Conservation (phyloP, 768 basidiomycete genomes). For the Lactarius vividus region DNA sequence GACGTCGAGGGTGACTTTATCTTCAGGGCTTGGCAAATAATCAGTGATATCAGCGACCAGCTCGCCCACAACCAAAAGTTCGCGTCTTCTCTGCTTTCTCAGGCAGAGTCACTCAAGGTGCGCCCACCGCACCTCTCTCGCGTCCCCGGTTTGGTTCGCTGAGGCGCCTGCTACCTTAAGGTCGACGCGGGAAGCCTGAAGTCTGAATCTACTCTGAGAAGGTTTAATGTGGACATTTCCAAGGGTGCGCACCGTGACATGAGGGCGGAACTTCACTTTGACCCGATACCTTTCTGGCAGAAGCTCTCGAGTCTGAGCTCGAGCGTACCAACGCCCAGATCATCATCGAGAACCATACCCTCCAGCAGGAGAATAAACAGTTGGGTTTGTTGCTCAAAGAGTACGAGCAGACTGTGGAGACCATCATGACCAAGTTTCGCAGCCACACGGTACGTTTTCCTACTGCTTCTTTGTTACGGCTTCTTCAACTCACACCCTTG, state of each 20-base stretch:
- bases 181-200: constrained; percentile 31
- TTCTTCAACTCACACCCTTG: background rate
- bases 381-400: constrained; percentile 85
- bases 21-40: constrained; percentile 28
- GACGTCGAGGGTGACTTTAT: constrained; percentile 24
- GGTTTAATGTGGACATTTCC: constrained; percentile 49
- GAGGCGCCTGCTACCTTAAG: constrained; percentile 11
- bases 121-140: constrained; percentile 1
- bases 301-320: constrained; percentile 87
- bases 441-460: constrained; percentile 72
- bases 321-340: constrained; percentile 88
- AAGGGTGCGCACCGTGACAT: constrained; percentile 32
- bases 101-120: constrained; percentile 46
- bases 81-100: constrained; percentile 41
- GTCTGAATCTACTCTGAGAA: constrained; percentile 40
- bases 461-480: constrained; percentile 20
- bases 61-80: constrained; percentile 45
- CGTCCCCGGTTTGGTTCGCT: background rate
- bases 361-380: constrained; percentile 95
- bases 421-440: constrained; percentile 94
- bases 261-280: background rate
- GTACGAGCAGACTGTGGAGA: constrained; percentile 92
- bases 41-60: constrained; percentile 41
- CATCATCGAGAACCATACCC: constrained; percentile 89
- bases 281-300: constrained; percentile 42